Conservation (phyloP, 2,329 filamentous ascomycete genomes). For the Fusarium devonianum region DNA sequence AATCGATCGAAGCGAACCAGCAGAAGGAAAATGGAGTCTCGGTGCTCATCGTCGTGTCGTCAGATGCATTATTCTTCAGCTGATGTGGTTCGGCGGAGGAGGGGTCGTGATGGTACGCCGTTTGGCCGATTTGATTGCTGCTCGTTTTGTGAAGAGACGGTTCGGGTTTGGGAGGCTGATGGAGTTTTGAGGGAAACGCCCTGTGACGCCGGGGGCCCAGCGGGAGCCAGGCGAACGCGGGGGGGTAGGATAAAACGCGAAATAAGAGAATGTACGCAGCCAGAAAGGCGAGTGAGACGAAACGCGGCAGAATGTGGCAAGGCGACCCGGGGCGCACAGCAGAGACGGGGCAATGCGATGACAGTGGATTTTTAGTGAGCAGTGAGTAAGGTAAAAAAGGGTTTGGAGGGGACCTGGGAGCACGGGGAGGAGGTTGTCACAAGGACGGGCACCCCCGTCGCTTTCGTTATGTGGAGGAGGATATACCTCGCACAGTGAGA, state of each 20-base stretch:
- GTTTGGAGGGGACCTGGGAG: conserved; percentile 36
- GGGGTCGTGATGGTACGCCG: conserved; percentile 23
- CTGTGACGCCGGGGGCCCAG: conserved; percentile 28
- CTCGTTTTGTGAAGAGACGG: conserved; percentile 27
- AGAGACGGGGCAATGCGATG: conserved; percentile 36
- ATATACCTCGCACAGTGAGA: conserved; percentile 32
- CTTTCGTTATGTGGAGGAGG: conserved; percentile 21
- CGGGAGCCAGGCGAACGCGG: conserved; percentile 19
- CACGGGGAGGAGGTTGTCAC: conserved; percentile 36
- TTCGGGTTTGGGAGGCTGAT: conserved; percentile 21
- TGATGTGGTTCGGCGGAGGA: conserved; percentile 27
- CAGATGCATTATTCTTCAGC: conserved; percentile 47
- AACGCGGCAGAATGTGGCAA: conserved; percentile 13
- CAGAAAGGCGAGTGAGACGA: conserved; percentile 11
- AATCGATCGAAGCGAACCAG: conserved; percentile 61
- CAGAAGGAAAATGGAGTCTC: conserved; percentile 56
- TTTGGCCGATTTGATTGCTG: conserved; percentile 21
- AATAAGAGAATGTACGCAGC: conserved; percentile 8
- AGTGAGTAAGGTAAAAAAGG: neutral
- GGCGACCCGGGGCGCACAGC: conserved; percentile 29
- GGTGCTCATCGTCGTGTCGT: conserved; percentile 63
- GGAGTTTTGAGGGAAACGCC: conserved; percentile 14
- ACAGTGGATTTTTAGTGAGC: conserved; percentile 30
- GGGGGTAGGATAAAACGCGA: conserved; percentile 4
- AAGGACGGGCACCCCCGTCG: conserved; percentile 27